Evolutionary conservation across 1,284 basidiomycete genomes (phyloP).

Genomic region (Trichosporon faecale): DNA sequence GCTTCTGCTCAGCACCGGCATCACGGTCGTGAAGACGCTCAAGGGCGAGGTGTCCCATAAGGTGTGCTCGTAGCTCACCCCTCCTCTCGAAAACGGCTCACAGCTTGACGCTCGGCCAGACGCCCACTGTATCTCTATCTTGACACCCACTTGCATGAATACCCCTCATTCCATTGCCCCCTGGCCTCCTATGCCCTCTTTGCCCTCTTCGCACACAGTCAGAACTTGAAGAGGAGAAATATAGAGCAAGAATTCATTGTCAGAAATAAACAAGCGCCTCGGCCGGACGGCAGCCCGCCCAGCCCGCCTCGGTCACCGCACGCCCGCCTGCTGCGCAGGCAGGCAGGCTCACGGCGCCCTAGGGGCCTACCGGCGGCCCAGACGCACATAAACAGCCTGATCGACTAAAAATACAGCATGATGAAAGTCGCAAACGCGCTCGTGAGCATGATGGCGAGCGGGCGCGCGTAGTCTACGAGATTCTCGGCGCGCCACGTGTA

Average conservation of each 20-base stretch:
- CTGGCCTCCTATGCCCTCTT: too few species aligned
- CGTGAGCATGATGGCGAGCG: slow-evolving; percentile 1
- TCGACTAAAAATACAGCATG: slow-evolving; percentile 7
- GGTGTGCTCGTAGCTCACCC: slow-evolving; percentile 26
- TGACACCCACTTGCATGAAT: neutral
- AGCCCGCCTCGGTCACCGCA: too few species aligned
- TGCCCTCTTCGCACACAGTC: too few species aligned
- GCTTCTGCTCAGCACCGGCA: slow-evolving; percentile 70
- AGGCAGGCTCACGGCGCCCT: too few species aligned
- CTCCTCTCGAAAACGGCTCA: neutral
- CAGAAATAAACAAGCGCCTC: neutral
- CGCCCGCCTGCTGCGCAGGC: too few species aligned
- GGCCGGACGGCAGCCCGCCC: too few species aligned
- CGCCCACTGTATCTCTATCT: neutral
- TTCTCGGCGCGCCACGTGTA: neutral
- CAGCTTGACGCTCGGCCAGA: neutral
- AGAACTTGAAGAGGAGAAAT: too few species aligned
- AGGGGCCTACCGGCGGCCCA: too few species aligned
- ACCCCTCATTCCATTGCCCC: neutral
- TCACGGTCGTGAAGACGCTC: slow-evolving; percentile 74
- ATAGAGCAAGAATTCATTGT: neutral
- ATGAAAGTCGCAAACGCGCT: slow-evolving; percentile 2
- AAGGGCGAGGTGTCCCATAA: slow-evolving; percentile 59
- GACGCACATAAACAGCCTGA: neutral
- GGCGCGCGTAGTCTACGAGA: neutral